These are phyloP conservation scores for Backusella westeae DNA, from an alignment of 192 early-diverging fungal species.

Conservation along the genomic window DNA sequence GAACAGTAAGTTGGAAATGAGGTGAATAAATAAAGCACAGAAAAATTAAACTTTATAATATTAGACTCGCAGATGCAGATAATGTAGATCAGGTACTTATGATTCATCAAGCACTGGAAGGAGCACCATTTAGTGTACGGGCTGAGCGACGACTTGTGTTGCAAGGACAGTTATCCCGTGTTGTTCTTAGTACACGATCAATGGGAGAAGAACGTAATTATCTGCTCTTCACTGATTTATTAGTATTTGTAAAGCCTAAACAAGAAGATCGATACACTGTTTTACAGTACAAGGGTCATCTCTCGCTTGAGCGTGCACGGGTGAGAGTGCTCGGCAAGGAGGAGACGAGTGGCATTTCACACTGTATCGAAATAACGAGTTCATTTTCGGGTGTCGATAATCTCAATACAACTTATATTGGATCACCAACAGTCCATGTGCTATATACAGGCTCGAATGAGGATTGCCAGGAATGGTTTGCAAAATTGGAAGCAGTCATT, in stretches of 20 bases:
- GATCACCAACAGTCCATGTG: slow-evolving; percentile 7
- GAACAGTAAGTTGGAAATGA: not conserved
- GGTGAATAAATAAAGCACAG: not conserved
- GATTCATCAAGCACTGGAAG: slow-evolving; percentile 24
- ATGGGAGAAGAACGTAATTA: slow-evolving; percentile 19
- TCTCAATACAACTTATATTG: slow-evolving; percentile 15
- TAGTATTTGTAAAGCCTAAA: slow-evolving; percentile 22
- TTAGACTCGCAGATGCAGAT: slow-evolving; percentile 14
- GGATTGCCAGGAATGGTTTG: slow-evolving; percentile 26
- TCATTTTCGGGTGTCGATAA: slow-evolving; percentile 16
- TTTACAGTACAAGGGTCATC: slow-evolving; percentile 29
- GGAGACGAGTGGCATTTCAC: not conserved
- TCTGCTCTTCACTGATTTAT: slow-evolving; percentile 23
- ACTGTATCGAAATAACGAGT: slow-evolving; percentile 26
- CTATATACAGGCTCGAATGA: slow-evolving; percentile 14
- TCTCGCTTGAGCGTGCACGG: slow-evolving; percentile 13
- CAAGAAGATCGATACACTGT: slow-evolving; percentile 15
- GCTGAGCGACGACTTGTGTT: slow-evolving; percentile 21
- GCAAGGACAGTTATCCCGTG: slow-evolving; percentile 24
- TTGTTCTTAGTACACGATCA: slow-evolving; percentile 9
- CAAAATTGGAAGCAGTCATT: slow-evolving; percentile 17
- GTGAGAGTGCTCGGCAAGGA: not conserved
- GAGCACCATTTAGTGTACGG: slow-evolving; percentile 20
- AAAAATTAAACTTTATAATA: not conserved
- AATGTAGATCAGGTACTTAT: slow-evolving; percentile 27